phyloP scores from a whole-genome alignment of 805 yeast species.

The Alloascoidea africana region DNA sequence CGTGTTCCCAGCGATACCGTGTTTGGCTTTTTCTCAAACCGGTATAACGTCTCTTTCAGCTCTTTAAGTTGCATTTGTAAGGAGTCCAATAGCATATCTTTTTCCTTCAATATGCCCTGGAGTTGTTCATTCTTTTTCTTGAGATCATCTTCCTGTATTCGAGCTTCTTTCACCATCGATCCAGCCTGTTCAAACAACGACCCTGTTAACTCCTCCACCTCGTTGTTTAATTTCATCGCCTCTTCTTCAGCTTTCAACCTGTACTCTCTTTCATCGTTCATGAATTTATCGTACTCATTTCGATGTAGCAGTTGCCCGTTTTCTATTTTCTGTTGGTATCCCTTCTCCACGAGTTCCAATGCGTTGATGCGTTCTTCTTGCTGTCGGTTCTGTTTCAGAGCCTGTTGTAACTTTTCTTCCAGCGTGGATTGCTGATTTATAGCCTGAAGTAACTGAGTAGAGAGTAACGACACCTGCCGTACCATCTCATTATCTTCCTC shows the following conservation, averaged over 20 bases:
- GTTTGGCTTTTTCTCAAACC: slow-evolving; percentile 23
- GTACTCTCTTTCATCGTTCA: slow-evolving; percentile 13
- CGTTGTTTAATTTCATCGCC: slow-evolving; percentile 41
- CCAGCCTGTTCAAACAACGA: slow-evolving; percentile 70
- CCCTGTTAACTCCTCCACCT: slow-evolving; percentile 62
- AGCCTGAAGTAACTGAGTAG: slow-evolving; percentile 2
- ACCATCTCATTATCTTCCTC: too few relatives aligned
- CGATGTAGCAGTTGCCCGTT: background rate
- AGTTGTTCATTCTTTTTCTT: slow-evolving; percentile 21
- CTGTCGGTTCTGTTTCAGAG: slow-evolving; percentile 8
- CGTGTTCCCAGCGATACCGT: slow-evolving; percentile 15
- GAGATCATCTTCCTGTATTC: slow-evolving; percentile 40
- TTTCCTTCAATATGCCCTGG: slow-evolving; percentile 24
- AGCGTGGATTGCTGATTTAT: background rate
- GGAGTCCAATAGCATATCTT: slow-evolving; percentile 41
- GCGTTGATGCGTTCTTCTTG: slow-evolving; percentile 15
- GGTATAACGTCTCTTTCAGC: slow-evolving; percentile 29
- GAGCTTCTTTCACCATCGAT: slow-evolving; percentile 61
- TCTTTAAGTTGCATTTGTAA: slow-evolving; percentile 45
- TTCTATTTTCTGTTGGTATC: background rate
- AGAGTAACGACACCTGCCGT: slow-evolving; percentile 1
- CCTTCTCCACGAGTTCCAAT: slow-evolving; percentile 4
- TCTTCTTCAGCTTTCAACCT: slow-evolving; percentile 36
- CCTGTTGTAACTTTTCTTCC: too few relatives aligned
- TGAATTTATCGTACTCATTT: background rate